phyloP scores from a whole-genome alignment of 306 rosid species.

The Hippophae rhamnoides region DNA sequence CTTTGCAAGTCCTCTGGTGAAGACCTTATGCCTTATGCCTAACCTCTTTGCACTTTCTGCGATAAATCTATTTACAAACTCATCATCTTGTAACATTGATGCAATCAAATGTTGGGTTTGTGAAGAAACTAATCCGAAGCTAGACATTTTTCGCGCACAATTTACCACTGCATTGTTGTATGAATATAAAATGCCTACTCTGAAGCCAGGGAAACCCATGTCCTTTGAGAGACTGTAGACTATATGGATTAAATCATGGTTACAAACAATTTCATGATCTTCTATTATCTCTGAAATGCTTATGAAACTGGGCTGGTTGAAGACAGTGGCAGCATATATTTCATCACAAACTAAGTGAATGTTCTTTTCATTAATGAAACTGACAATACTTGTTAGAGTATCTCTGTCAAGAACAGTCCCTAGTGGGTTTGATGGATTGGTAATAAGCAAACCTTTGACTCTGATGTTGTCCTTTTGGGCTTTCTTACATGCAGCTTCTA shows the following conservation, averaged over 20 bases:
- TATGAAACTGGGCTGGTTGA: constrained; percentile 40
- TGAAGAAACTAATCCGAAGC: constrained; percentile 71
- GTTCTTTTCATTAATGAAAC: constrained; percentile 46
- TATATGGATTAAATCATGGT: constrained; percentile 56
- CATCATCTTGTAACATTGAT: constrained; percentile 52
- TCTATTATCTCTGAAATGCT: constrained; percentile 75
- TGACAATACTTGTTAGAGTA: constrained; percentile 36
- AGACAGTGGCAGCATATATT: constrained; percentile 70
- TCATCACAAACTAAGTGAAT: constrained; percentile 67
- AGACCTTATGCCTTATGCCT: constrained; percentile 24
- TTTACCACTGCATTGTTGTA: constrained; percentile 54
- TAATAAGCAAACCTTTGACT: constrained; percentile 69
- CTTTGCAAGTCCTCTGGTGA: constrained; percentile 34
- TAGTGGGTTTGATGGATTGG: constrained; percentile 77
- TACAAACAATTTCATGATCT: constrained; percentile 33
- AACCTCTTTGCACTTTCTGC: constrained; percentile 32
- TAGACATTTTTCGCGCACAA: constrained; percentile 66
- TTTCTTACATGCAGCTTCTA: constrained; percentile 55
- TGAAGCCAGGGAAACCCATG: constrained; percentile 76
- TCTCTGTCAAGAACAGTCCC: constrained; percentile 52
- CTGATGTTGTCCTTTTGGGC: constrained; percentile 42
- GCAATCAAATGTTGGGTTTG: constrained; percentile 65
- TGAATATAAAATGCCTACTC: constrained; percentile 69
- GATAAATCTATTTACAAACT: constrained; percentile 40
- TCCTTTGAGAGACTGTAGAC: constrained; percentile 83